Evolutionary conservation across 352 stramenopile genomes (phyloP), one percentile per base, ranked within the genome.

Genomic region (Phytophthora capsici): DNA sequence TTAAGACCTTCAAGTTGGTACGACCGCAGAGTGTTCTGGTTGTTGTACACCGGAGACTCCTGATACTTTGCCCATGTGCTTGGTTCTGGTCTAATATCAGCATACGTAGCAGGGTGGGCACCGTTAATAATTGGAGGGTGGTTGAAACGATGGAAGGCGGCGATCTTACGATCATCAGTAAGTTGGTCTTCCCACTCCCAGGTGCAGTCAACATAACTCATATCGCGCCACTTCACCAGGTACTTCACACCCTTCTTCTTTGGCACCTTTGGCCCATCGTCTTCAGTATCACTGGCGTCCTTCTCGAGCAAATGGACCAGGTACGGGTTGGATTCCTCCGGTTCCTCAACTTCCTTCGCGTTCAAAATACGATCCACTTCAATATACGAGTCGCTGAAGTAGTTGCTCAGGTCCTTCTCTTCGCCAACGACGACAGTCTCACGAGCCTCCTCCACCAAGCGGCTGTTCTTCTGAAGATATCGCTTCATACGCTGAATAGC

Each of bases 1-100:
- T 98, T 97, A 22, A 99, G 86, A 26, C 98, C 98, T 91, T 99
- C 98, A 16, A 98, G 86, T 80, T 99, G 98, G 69, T 99, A 99
- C 23, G 97, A 96, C 19, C 98, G 84, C 23, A 99, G 77, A 3
- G 88, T 88, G 44, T 98, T 98, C 51, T 98, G 96, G 75, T 98
- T 96, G 64, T 97, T 95, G 79, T 97, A 99, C 1, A 78, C 68
- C 7, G 87, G 90, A 20, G 89, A 96, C 57, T 91, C 80, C 48
- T 84, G 81, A 44, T 97, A 96, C 61, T 97, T 96, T n/a, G 87
- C 87, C 86, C 86, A 96, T 6, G 85, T 82, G 12, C 40, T 79
- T 9, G 88, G 78, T n/a, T 96, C 84, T 0, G 88, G 88, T 7
- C 88, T 84, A 56, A 92, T 47, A 65, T 96, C 88, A 70, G 86